Base-by-base conservation (phyloP, 1,284 basidiomycete genomes). In the Grifola frondosa region DNA sequence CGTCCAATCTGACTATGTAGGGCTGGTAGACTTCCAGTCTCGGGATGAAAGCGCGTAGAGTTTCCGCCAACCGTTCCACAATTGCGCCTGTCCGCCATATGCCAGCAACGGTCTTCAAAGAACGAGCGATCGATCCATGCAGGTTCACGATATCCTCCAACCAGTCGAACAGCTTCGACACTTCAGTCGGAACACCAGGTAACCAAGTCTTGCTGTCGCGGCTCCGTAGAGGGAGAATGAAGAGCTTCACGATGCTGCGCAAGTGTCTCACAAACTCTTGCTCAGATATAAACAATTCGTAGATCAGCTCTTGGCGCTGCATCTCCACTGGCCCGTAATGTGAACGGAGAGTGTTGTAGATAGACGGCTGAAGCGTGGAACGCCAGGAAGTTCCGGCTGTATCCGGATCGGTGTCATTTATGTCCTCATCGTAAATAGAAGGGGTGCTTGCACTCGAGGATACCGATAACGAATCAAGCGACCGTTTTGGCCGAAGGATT, bases 11-110 rank as follows among this genome's bases (percentile, higher is more conserved):
- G 12, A 88, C 81, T 4, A 96, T 67, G 62, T 94, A 96, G 10
- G 88, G 84, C 62, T 92, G 89, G 58, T 96, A 90, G 4, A 88
- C 75, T 59, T 92, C 86, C 28, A 94, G 66, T 34, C 73, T 74
- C 1, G 76, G 67, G 13, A 92, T 72, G 59, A 87, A 85, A 1
- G 64, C 59, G 15, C 77, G 68, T 20, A 93, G 64, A 2, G 70
- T 63, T 5, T 79, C 75, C 7, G 86, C 81, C 20, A 92, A 67
- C 15, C 67, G 57, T 44, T 66, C 63, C 5, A 83, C 68, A 12
- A 78, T 41, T 5, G 42, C 43, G 5, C 55, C 59, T 3, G 42
- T 26, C 28, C 51, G 39, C 58, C 59, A 59, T 5, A 46, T 35
- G 3, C 42, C 37, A 1, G 47, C 24, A 1, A 49, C 62, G 2